A percentile compares a stretch with the other conserved stretches of the same genome.
Evolutionary conservation across 257 asterid species (phyloP).

Genomic region (Misopates orontium): DNA sequence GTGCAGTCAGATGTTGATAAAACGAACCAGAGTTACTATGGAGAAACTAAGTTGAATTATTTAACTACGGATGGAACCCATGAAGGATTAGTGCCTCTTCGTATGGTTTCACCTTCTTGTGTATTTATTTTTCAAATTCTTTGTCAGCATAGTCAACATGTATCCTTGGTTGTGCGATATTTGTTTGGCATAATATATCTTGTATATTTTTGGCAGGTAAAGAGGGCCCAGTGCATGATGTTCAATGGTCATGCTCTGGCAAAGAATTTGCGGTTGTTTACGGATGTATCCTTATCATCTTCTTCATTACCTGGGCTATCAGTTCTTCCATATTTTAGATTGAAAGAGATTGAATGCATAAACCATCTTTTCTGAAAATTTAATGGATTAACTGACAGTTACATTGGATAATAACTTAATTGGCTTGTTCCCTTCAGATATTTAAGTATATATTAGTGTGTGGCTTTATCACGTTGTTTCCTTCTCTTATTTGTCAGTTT

Average conservation of each 20-base stretch:
- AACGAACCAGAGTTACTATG: slow-evolving; percentile 97
- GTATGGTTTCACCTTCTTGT: slow-evolving; percentile 36
- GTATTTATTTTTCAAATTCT: slow-evolving; percentile 1
- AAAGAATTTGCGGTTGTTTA: slow-evolving; percentile 97
- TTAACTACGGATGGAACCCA: slow-evolving; percentile 91
- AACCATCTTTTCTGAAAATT: slow-evolving; percentile 11
- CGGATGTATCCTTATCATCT: slow-evolving; percentile 83
- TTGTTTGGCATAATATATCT: slow-evolving; percentile 22
- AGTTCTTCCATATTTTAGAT: slow-evolving; percentile 3
- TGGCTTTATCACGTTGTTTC: not conserved
- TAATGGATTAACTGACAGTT: not conserved
- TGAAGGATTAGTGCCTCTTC: slow-evolving; percentile 94
- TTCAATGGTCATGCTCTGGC: slow-evolving; percentile 88
- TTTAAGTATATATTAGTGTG: not conserved
- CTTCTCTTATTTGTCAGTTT: not conserved
- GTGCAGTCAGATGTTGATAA: slow-evolving; percentile 98
- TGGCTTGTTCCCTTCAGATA: slow-evolving; percentile 3
- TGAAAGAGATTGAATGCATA: slow-evolving; percentile 20
- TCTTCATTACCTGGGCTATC: slow-evolving; percentile 4
- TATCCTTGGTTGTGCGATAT: slow-evolving; percentile 14
- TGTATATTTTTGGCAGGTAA: slow-evolving; percentile 60
- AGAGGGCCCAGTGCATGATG: slow-evolving; percentile 99
- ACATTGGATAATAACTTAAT: not conserved
- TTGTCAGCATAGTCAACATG: slow-evolving; percentile 7
- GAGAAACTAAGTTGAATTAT: slow-evolving; percentile 88